Evolutionary conservation across 202 grass and related monocot species (phyloP).

Genomic region (Saccharum hybrid): DNA sequence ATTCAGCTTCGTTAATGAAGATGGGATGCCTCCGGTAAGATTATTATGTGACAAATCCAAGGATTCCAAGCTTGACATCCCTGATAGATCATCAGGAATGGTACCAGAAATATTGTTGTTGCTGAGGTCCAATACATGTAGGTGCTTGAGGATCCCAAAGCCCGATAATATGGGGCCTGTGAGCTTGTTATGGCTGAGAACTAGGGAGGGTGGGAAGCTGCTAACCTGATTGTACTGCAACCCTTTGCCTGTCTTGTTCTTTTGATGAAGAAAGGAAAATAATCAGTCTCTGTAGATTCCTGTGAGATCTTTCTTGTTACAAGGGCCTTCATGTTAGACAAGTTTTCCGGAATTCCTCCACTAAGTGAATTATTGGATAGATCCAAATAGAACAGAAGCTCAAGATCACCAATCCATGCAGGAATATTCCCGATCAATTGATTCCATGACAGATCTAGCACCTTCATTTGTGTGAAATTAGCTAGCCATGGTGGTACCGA

Average conservation of each 20-base stretch:
- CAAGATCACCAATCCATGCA: constrained; percentile 73
- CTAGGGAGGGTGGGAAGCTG: constrained; percentile 84
- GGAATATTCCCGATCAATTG: constrained; percentile 71
- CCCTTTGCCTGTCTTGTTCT: constrained; percentile 64
- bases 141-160: constrained; percentile 76
- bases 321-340: constrained; percentile 76
- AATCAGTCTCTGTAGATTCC: constrained; percentile 65
- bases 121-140: constrained; percentile 77
- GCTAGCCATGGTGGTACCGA: constrained; percentile 71
- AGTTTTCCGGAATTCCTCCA: constrained; percentile 65
- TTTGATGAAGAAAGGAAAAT: constrained; percentile 92
- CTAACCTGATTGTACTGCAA: constrained; percentile 97
- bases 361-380: constrained; percentile 91
- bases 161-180: constrained; percentile 62
- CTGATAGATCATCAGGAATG: constrained; percentile 81
- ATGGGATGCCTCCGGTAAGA: constrained; percentile 84
- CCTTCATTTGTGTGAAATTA: constrained; percentile 62
- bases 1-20: constrained; percentile 74
- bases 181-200: constrained; percentile 82
- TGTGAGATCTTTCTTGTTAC: constrained; percentile 58
- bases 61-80: constrained; percentile 76
- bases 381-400: constrained; percentile 90
- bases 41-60: constrained; percentile 88
- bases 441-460: constrained; percentile 97
- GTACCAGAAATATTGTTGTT: constrained; percentile 67